These are phyloP conservation scores for Exophiala aquamarina DNA, from an alignment of 2,329 filamentous ascomycete species.

Conservation along the genomic window DNA sequence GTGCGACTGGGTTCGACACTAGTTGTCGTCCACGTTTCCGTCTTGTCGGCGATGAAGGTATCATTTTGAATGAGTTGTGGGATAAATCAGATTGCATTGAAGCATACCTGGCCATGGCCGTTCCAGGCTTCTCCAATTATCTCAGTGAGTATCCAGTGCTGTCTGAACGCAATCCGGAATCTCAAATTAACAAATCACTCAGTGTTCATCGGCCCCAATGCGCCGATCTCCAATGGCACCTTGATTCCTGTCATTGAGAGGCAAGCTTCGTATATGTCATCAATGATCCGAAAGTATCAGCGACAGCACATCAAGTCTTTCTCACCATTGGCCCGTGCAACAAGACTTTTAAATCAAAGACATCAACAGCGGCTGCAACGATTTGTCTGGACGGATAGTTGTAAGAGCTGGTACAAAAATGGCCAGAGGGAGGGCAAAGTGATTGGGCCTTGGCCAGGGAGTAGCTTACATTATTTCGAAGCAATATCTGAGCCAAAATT, in stretches of 20 bases:
- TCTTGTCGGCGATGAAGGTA: slow-evolving; percentile 31
- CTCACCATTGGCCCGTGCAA: not conserved
- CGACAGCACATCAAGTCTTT: slow-evolving; percentile 14
- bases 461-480: slow-evolving; percentile 25
- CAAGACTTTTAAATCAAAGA: not conserved
- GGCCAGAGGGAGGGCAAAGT: slow-evolving; percentile 5
- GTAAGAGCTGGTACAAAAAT: slow-evolving; percentile 7
- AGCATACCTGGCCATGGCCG: slow-evolving; percentile 47
- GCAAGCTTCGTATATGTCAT: slow-evolving; percentile 3
- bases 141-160: slow-evolving; percentile 21
- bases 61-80: slow-evolving; percentile 32
- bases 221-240: slow-evolving; percentile 29
- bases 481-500: slow-evolving; percentile 24
- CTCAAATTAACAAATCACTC: no score
- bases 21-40: slow-evolving; percentile 34
- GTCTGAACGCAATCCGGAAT: not conserved
- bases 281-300: slow-evolving; percentile 17
- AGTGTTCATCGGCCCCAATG: slow-evolving; percentile 32
- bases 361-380: not conserved
- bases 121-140: slow-evolving; percentile 45
- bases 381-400: slow-evolving; percentile 6
- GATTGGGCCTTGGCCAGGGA: slow-evolving; percentile 5
- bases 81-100: slow-evolving; percentile 41
- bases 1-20: slow-evolving; percentile 39
- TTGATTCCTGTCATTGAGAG: slow-evolving; percentile 14